phyloP scores from a whole-genome alignment of 2,329 filamentous ascomycete species.

The Fusarium piperis region DNA sequence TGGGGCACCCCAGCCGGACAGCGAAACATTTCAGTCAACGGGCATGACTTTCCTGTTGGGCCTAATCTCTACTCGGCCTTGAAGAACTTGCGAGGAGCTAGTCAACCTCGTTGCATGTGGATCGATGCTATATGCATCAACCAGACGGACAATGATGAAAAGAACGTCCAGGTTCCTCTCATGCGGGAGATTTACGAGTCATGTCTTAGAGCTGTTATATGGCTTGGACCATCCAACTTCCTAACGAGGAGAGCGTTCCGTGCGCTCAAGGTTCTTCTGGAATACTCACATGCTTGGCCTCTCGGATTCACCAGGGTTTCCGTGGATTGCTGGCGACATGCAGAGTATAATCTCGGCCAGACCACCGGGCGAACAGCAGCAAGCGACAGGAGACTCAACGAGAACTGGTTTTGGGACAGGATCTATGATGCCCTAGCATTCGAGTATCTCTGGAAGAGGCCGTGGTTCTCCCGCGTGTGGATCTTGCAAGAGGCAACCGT shows the following conservation, averaged over 20 bases:
- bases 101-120: neutral
- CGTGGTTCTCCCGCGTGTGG: neutral
- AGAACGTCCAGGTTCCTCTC: neutral
- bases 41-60: neutral
- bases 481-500: neutral
- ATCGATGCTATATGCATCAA: neutral
- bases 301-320: neutral
- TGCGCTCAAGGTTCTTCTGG: neutral
- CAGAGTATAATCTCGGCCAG: neutral
- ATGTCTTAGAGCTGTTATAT: neutral
- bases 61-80: neutral
- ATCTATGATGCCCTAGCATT: neutral
- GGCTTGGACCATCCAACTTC: neutral
- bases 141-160: neutral
- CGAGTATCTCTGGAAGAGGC: neutral
- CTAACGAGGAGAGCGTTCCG: neutral
- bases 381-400: neutral
- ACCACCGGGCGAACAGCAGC: neutral
- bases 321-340: neutral
- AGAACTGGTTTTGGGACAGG: neutral
- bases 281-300: neutral
- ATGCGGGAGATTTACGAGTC: constrained; percentile 6
- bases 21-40: neutral
- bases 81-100: neutral
- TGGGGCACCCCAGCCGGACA: neutral